These are phyloP conservation scores for Cydonia oblonga DNA, from an alignment of 331 rosid genomes.

Conservation along the genomic window DNA sequence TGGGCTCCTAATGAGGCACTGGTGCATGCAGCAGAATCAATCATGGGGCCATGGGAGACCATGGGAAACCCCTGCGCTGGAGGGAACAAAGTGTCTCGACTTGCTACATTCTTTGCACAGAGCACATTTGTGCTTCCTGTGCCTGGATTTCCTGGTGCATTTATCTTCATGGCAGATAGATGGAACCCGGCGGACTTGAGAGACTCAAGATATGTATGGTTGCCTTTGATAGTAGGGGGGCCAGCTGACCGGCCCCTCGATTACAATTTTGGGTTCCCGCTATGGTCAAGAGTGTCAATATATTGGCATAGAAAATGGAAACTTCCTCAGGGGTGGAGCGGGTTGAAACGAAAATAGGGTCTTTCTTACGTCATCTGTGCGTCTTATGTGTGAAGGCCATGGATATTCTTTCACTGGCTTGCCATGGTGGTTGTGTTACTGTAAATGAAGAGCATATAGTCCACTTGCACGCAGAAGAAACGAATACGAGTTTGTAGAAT, in stretches of 20 bases:
- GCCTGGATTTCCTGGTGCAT: constrained; percentile 51
- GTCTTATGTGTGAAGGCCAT: constrained; percentile 5
- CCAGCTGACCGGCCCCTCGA: constrained; percentile 74
- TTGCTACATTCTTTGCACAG: constrained; percentile 77
- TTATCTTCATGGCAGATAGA: constrained; percentile 80
- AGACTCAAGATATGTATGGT: constrained; percentile 89
- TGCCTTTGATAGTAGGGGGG: constrained; percentile 90
- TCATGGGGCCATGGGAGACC: constrained; percentile 91
- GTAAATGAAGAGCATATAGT: constrained; percentile 14
- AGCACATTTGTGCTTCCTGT: constrained; percentile 79
- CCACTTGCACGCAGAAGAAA: constrained; percentile 4
- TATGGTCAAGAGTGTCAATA: constrained; percentile 89
- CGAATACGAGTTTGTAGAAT: constrained; percentile 7
- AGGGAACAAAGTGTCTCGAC: constrained; percentile 64
- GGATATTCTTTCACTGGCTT: constrained; percentile 34
- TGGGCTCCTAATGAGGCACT: constrained; percentile 98
- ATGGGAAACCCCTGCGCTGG: constrained; percentile 85
- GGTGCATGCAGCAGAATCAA: constrained; percentile 82
- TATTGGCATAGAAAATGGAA: constrained; percentile 96
- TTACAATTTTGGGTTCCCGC: constrained; percentile 75
- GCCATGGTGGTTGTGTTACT: constrained; percentile 5
- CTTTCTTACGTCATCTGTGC: not conserved
- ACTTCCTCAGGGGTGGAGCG: constrained; percentile 65
- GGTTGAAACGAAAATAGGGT: constrained; percentile 24
- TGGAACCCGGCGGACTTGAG: constrained; percentile 90